These are phyloP conservation scores for Colletotrichum costaricense DNA, from an alignment of 2,329 filamentous ascomycete species.

Conservation along the genomic window DNA sequence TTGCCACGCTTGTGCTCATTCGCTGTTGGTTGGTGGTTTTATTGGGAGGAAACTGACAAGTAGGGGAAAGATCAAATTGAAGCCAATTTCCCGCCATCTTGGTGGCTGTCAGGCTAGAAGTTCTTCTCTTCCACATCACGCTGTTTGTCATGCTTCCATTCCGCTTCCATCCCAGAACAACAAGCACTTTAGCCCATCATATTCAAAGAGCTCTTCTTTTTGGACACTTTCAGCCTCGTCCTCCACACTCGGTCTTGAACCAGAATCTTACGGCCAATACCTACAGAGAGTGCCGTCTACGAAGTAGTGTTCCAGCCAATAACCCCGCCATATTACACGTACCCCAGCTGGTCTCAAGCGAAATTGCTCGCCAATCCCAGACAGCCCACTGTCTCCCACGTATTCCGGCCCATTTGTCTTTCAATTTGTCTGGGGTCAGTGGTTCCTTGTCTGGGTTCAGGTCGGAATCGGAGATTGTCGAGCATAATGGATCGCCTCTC, in stretches of 20 bases:
- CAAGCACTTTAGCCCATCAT: conserved; percentile 10
- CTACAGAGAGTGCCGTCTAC: neutral
- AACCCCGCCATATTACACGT: conserved; percentile 21
- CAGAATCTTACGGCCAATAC: conserved; percentile 5
- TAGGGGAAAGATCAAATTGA: conserved; percentile 30
- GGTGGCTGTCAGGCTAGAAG: neutral
- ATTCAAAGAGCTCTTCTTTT: conserved; percentile 1
- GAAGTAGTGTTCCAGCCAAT: conserved; percentile 22
- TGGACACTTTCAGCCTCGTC: neutral
- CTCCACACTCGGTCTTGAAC: conserved; percentile 8
- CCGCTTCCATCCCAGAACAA: neutral
- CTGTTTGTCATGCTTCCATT: neutral
- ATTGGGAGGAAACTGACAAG: conserved; percentile 21
- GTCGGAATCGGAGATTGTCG: conserved; percentile 33
- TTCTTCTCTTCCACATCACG: neutral
- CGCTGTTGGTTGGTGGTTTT: conserved; percentile 7
- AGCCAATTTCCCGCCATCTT: conserved; percentile 21
- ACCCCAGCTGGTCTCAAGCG: conserved; percentile 29
- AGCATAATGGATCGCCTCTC: conserved; percentile 20
- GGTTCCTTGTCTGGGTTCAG: conserved; percentile 20
- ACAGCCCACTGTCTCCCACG: conserved; percentile 8
- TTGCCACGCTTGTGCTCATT: conserved; percentile 14
- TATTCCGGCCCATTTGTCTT: conserved; percentile 5
- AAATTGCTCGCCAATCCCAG: conserved; percentile 26
- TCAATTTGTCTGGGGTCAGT: conserved; percentile 19